Conservation (phyloP, 2,329 filamentous ascomycete genomes). For the Pseudogymnoascus verrucosus region DNA sequence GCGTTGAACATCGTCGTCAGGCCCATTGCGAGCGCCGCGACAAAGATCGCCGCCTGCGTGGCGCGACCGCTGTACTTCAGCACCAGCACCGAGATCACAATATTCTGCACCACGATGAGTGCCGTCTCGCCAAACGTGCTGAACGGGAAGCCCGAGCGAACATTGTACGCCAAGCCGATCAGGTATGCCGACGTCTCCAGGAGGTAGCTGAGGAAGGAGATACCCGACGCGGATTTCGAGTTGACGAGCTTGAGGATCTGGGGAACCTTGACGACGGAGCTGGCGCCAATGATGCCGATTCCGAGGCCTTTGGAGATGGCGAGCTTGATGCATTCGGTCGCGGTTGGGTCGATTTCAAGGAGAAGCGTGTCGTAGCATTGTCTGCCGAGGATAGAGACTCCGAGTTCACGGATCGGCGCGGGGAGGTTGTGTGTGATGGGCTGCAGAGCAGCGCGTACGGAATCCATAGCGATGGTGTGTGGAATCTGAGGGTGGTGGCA, state of each 20-base stretch:
- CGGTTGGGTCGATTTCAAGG: constrained; percentile 71
- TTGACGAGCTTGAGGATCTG: constrained; percentile 88
- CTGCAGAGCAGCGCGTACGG: constrained; percentile 32
- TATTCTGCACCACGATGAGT: constrained; percentile 85
- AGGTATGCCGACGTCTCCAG: constrained; percentile 85
- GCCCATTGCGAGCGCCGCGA: constrained; percentile 65
- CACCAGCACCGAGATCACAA: constrained; percentile 80
- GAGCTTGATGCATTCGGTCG: constrained; percentile 75
- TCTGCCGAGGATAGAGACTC: constrained; percentile 71
- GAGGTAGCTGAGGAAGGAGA: constrained; percentile 84
- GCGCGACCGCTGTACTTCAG: constrained; percentile 70
- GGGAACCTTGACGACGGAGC: constrained; percentile 88
- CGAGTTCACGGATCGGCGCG: constrained; percentile 63
- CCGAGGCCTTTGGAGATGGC: constrained; percentile 88
- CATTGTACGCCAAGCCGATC: constrained; percentile 86
- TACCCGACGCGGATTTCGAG: constrained; percentile 71
- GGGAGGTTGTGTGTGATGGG: constrained; percentile 70
- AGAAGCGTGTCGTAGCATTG: constrained; percentile 81
- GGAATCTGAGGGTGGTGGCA: background rate
- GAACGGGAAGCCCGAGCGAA: constrained; percentile 86
- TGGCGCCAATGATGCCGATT: constrained; percentile 85
- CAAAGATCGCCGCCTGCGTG: constrained; percentile 63
- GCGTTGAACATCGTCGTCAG: constrained; percentile 64
- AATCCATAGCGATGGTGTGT: background rate
- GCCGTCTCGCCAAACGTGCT: constrained; percentile 95